Evolutionary conservation across 176 grass and related monocot species (phyloP), one percentile per base, ranked within the genome.

Genomic region (Thinopyrum elongatum): DNA sequence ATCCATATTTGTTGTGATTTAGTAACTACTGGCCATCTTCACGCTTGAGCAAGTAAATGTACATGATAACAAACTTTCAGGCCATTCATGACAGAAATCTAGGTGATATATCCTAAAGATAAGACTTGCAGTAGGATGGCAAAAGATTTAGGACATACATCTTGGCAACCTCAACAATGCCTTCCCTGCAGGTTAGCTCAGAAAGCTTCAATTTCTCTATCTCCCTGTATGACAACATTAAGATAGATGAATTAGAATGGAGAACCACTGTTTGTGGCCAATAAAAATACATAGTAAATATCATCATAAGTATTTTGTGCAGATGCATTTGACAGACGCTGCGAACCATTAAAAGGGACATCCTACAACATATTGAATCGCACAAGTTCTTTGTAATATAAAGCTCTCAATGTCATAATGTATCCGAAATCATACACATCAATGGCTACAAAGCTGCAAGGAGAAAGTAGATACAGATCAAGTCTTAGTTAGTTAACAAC

Each of bases 191-290:
- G 14, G 91, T 89, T 71, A 95, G 80, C 83, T 95, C 94, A 83
- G 86, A 91, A 49, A 95, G 91, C 81, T 95, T 95, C 91, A 95
- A 66, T 73, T 95, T 95, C 86, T 95, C 94, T 80, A 95, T 95
- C 78, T 95, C 94, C 81, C 94, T 95, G 86, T 42, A 85, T 33
- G 74, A 66, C 22, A 81, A 61, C 19, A 86, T 78, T 70, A 38
- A 68, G 65, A 65, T 13, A n/a, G 14, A 83, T 44, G 4, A n/a
- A 70, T 78, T 65, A 83, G 17, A 78, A 84, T 76, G 22, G 17
- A 22, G 5, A 64, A 74, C 3, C 28, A 29, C 49, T 27, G 0
- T 67, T 21, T 35, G 77, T 34, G 4, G 46, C 65, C 55, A 84
- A 46, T 15, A 33, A 0, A 44, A 74, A 62, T 51, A 58, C 46